A percentile compares a stretch with the other conserved stretches of the same genome.
Evolutionary conservation across 306 rosid genomes (phyloP).

Genomic region (Gastrolobium bilobum): DNA sequence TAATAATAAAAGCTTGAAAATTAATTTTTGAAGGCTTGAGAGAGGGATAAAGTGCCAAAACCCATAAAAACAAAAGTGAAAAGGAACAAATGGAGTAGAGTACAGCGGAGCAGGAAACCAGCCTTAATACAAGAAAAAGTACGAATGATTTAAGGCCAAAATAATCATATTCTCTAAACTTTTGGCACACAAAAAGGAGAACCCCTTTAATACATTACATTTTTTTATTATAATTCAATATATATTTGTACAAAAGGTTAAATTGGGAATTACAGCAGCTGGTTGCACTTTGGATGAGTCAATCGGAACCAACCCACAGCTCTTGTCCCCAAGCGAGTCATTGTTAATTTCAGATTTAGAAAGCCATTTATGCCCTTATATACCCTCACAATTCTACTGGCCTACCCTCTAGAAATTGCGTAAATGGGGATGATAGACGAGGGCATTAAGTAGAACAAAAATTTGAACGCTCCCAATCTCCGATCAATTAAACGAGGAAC

Average conservation of each 20-base stretch:
- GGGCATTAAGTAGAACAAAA: slow-evolving; percentile 26
- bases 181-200: slow-evolving; percentile 57
- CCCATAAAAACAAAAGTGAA: slow-evolving; percentile 43
- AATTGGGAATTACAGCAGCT: slow-evolving; percentile 7
- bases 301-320: slow-evolving; percentile 47
- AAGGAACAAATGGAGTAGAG: slow-evolving; percentile 52
- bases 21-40: slow-evolving; percentile 49
- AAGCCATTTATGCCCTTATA: background rate
- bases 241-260: background rate
- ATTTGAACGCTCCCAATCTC: background rate
- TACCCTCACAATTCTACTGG: background rate
- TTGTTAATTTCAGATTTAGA: background rate
- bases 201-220: slow-evolving; percentile 46
- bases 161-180: slow-evolving; percentile 51
- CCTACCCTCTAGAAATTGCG: background rate
- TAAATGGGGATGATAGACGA: background rate
- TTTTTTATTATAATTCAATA: background rate
- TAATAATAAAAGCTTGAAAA: slow-evolving; percentile 29
- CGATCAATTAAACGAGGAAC: background rate
- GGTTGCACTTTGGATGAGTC: slow-evolving; percentile 35
- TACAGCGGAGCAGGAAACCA: slow-evolving; percentile 39
- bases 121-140: slow-evolving; percentile 39
- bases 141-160: slow-evolving; percentile 54
- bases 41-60: slow-evolving; percentile 58
- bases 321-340: slow-evolving; percentile 10